Evolutionary conservation across 2,329 filamentous ascomycete genomes (phyloP), one percentile per base, ranked within the genome.

Genomic region (Madurella mycetomatis): DNA sequence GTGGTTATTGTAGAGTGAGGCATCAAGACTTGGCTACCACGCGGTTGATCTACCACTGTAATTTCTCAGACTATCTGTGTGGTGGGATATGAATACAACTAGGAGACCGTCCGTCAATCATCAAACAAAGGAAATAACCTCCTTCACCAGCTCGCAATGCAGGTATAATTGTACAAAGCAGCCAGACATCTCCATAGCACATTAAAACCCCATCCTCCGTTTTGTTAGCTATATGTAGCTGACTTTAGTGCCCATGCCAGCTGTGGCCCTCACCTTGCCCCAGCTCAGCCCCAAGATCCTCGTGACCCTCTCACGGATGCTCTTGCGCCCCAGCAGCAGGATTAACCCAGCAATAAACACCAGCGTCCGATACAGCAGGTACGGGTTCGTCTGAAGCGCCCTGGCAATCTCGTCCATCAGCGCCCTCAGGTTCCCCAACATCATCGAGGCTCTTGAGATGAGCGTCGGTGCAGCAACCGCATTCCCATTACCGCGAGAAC

Each of bases 241-340:
- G 66, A 97, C 92, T 75, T 96, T 97, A 60, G 95, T 88, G 2
- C 92, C 94, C 92, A 97, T 97, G 1, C 92, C 92, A 4, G 92
- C 86, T 0, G 94, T 97, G 44, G 84, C 80, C 68, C 82, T 84
- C 41, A 96, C 75, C 73, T 95, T 96, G 51, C 82, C 81, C 90
- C 90, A 95, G 9, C 84, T 84, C 30, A 80, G 76, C 40, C 80
- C 81, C 42, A 95, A 67, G 39, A 91, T 75, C 52, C 85, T 79
- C 67, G 84, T 80, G 37, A 96, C 70, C 60, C 87, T 81, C 61
- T 95, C 85, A 41, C 92, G 82, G 13, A 95, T 75, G 66, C 87
- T 86, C 64, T 82, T 80, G 64, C 88, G 81, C 54, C 88, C 87
- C 56, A 96, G 76, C 60, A 94, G 82, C 59, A 92, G 72, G 31